These are phyloP conservation scores for Piper longum DNA, from an alignment of 164 flowering plant species.

Conservation along the genomic window DNA sequence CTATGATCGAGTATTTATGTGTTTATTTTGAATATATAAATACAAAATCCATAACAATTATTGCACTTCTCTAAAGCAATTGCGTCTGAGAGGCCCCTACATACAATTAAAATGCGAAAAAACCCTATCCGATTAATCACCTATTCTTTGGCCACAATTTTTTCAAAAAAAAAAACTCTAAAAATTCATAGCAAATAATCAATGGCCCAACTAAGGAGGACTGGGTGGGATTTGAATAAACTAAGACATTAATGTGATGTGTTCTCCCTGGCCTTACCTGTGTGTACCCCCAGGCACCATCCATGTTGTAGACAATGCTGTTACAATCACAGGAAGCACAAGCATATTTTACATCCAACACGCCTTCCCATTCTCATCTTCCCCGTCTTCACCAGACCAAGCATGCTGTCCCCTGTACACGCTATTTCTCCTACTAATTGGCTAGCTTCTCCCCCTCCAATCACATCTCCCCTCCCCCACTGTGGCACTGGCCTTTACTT, in stretches of 20 bases:
- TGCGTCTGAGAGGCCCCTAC: too few relatives aligned
- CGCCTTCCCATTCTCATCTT: conserved; percentile 27
- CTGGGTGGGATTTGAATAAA: background rate
- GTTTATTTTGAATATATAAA: too few relatives aligned
- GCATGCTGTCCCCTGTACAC: conserved; percentile 34
- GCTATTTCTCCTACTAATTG: conserved; percentile 13
- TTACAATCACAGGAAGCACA: conserved; percentile 44
- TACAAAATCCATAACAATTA: too few relatives aligned
- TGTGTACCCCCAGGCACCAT: background rate
- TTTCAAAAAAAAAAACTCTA: too few relatives aligned
- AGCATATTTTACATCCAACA: conserved; percentile 19
- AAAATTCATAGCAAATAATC: too few relatives aligned
- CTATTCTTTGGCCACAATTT: too few relatives aligned
- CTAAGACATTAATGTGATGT: background rate
- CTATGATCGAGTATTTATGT: too few relatives aligned
- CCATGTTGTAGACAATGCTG: conserved; percentile 30
- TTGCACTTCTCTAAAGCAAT: too few relatives aligned
- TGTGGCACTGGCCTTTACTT: background rate
- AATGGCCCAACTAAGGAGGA: too few relatives aligned
- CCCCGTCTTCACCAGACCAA: conserved; percentile 19
- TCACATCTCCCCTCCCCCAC: background rate
- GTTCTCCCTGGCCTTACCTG: background rate
- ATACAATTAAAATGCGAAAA: too few relatives aligned
- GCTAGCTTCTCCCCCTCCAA: conserved; percentile 7
- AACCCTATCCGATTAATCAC: too few relatives aligned